Base-by-base conservation (phyloP, 2,329 filamentous ascomycete species). In the Ambrosiella xylebori region DNA sequence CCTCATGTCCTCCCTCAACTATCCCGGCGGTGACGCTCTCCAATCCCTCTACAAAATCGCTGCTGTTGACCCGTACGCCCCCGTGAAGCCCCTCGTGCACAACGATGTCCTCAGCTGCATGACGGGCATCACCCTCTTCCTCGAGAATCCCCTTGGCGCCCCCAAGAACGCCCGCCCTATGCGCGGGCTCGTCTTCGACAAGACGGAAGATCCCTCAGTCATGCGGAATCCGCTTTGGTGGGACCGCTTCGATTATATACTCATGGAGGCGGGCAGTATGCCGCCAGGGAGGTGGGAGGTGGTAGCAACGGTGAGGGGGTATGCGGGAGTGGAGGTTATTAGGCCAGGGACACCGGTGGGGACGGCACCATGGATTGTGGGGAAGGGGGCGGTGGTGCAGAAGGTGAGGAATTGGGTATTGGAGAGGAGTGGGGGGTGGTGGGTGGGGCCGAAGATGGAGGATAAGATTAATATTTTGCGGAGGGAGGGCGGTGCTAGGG, bases 11-110 rank as follows among this genome's bases (percentile, higher is more conserved):
- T 84, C 86, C 12, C 80, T 94, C 59, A 98, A 96, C 71, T 98
- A 98, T 66, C 93, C 93, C 1, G 93, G 93, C 53, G 93, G 88
- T 19, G 80, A 86, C 60, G 93, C 90, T 1, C 74, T 97, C 19
- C 63, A 69, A 7, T 72, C 76, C 50, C 71, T 85, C 44, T 73
- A 76, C 60, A 58, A 60, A 3, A 64, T 72, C 11, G 68, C 75
- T 15, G 61, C 62, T 52, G 47, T 58, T 17, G 59, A 61, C 15
- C 61, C 66, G 41, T 61, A 63, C 7, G 37, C 65, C 7, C 59
- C 63, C 15, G 64, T 65, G 44, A 73, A 82, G 47, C 47, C 57
- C 2, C 53, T 54, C 2, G 59, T 58, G 13, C 82, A 86, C 64
- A 79, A 81, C 52, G 82, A 85, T 64, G 79, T 84, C 11, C 71